Evolutionary conservation across 2,329 filamentous ascomycete genomes (phyloP).

Genomic region (Pestalotiopsis fici): DNA sequence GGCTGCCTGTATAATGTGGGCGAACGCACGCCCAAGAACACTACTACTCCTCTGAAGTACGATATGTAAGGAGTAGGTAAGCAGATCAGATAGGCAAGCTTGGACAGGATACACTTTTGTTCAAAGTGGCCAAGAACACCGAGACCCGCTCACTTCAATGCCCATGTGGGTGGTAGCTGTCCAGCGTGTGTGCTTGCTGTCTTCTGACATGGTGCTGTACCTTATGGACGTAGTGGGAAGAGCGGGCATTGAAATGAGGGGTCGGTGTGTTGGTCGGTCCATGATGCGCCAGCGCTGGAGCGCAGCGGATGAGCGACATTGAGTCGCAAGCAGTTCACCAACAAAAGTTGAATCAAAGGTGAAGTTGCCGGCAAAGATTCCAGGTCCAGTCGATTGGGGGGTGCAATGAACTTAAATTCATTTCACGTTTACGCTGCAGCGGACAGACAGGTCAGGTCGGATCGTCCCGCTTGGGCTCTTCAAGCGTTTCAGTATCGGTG

Average conservation of each 20-base stretch:
- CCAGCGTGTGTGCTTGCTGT: no score
- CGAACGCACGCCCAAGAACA: background rate
- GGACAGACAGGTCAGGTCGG: background rate
- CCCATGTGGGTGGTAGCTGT: background rate
- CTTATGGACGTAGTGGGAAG: background rate
- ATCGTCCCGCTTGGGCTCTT: slow-evolving; percentile 1
- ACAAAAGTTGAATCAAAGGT: background rate
- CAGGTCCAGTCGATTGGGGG: background rate
- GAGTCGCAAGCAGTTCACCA: background rate
- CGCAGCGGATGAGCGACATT: background rate
- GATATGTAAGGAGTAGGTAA: background rate
- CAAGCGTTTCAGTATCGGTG: slow-evolving; percentile 6
- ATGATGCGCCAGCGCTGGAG: no score
- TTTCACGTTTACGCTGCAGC: background rate
- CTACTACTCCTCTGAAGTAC: no score
- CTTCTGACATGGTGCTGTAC: background rate
- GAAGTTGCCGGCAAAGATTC: background rate
- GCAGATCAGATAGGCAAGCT: background rate
- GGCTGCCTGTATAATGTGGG: no score
- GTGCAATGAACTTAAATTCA: background rate
- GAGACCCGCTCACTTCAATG: background rate
- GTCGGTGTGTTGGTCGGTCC: background rate
- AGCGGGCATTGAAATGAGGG: background rate
- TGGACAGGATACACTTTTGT: background rate
- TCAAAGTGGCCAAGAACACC: background rate